A percentile compares a stretch with the other conserved stretches of the same genome.
Conservation (phyloP, 208 protist genomes). For the Borovskyia barvae region DNA sequence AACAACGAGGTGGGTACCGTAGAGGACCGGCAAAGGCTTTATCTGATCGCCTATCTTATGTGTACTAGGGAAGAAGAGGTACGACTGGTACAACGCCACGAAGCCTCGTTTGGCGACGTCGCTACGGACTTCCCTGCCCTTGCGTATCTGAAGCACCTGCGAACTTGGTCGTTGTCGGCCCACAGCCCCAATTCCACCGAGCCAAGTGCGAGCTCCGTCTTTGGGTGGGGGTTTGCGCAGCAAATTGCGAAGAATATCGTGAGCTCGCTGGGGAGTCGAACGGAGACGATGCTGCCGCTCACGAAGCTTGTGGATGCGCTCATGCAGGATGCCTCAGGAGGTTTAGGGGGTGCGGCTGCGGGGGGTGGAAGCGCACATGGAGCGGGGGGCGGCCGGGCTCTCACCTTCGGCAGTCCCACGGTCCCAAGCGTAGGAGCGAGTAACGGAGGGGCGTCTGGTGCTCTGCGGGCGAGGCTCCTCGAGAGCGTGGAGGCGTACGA, state of each 20-base stretch:
- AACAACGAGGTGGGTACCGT: conserved; percentile 33
- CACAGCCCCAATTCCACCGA: conserved; percentile 13
- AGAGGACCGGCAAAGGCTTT: conserved; percentile 79
- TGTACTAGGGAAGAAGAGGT: conserved; percentile 49
- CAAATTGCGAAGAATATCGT: conserved; percentile 81
- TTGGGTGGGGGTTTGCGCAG: conserved; percentile 87
- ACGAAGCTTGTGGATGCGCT: conserved; percentile 86
- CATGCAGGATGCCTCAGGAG: conserved; percentile 56
- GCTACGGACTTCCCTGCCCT: conserved; percentile 61
- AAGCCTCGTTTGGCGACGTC: conserved; percentile 13
- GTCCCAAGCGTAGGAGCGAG: conserved; percentile 4
- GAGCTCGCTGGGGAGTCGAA: conserved; percentile 55
- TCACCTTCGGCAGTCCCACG: conserved; percentile 17
- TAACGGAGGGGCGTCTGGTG: conserved; percentile 3
- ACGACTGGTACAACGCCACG: conserved; percentile 33
- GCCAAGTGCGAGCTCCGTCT: conserved; percentile 37
- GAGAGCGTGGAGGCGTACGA: conserved; percentile 75
- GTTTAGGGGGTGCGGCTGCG: not conserved
- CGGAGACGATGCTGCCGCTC: conserved; percentile 71
- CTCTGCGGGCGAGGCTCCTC: conserved; percentile 31
- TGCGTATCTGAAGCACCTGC: conserved; percentile 76
- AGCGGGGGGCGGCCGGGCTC: no score
- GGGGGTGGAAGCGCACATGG: conserved; percentile 14
- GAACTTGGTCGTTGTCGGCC: conserved; percentile 54
- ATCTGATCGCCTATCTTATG: conserved; percentile 78